Percentiles rank a stretch among this genome's conserved stretches.
These are phyloP conservation scores for Dendrostoma leiphaemia DNA, from an alignment of 2,329 filamentous ascomycete species.

Conservation along the genomic window DNA sequence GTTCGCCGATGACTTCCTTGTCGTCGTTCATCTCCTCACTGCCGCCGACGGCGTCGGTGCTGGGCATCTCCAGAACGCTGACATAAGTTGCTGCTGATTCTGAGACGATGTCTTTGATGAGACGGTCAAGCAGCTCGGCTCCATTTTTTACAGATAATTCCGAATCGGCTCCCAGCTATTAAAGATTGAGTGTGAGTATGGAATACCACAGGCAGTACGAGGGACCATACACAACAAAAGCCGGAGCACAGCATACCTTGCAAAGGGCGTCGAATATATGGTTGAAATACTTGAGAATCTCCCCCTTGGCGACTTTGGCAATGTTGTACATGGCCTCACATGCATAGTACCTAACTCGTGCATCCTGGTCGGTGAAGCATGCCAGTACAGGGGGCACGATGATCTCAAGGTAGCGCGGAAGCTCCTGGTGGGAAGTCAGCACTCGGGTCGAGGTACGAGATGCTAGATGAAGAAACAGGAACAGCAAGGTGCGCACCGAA, in stretches of 20 bases:
- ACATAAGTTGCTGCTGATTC: conserved; percentile 95
- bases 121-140: conserved; percentile 87
- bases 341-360: conserved; percentile 93
- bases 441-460: background rate
- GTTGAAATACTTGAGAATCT: conserved; percentile 96
- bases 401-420: conserved; percentile 85
- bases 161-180: conserved; percentile 86
- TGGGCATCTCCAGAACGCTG: conserved; percentile 71
- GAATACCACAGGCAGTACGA: background rate
- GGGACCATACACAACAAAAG: background rate
- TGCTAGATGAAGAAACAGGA: background rate
- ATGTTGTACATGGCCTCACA: conserved; percentile 99
- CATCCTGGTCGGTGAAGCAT: conserved; percentile 98
- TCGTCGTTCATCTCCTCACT: conserved; percentile 48
- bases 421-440: conserved; percentile 57
- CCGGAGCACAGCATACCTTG: conserved; percentile 62
- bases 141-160: conserved; percentile 98
- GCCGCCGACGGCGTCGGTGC: conserved; percentile 37
- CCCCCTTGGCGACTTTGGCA: conserved; percentile 96
- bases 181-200: conserved; percentile 12
- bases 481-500: conserved; percentile 59
- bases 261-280: conserved; percentile 96
- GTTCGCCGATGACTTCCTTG: conserved; percentile 42
- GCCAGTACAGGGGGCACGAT: conserved; percentile 96
- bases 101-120: conserved; percentile 94